Conservation (phyloP, 1,284 basidiomycete genomes). For the Bjerkandera adusta region DNA sequence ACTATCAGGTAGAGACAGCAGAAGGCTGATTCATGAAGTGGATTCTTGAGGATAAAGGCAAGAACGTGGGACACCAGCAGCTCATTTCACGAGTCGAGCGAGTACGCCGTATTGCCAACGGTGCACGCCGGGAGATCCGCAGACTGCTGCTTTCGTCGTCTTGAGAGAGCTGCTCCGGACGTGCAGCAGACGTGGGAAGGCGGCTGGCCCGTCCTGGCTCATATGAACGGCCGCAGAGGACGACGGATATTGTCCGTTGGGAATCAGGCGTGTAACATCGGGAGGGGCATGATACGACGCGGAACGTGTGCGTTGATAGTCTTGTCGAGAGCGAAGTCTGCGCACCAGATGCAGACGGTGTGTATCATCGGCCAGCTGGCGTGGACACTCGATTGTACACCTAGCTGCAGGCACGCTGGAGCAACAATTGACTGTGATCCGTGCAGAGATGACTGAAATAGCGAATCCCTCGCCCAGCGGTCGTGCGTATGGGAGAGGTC, state of each 20-base stretch:
- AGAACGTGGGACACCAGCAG: not conserved
- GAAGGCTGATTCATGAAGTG: not conserved
- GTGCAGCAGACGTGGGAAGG: not conserved
- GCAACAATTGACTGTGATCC: not conserved
- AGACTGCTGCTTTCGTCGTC: not conserved
- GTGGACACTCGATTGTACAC: not conserved
- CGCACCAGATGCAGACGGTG: not conserved
- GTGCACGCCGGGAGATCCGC: not conserved
- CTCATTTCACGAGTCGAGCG: not conserved
- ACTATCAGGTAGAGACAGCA: too few relatives aligned
- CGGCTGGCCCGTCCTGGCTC: not conserved
- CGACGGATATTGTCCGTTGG: slow-evolving; percentile 1
- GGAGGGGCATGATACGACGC: too few relatives aligned
- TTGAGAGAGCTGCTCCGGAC: not conserved
- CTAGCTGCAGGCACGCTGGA: not conserved
- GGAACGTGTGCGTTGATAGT: not conserved
- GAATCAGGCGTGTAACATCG: not conserved
- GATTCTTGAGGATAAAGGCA: not conserved
- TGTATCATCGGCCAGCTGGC: not conserved
- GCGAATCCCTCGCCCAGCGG: not conserved
- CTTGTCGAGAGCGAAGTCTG: not conserved
- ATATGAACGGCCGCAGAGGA: not conserved
- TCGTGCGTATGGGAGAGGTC: not conserved
- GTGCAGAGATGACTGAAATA: not conserved
- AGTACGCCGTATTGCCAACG: not conserved